Base-by-base conservation (phyloP, 1,284 basidiomycete species). In the Waitea zeae region DNA sequence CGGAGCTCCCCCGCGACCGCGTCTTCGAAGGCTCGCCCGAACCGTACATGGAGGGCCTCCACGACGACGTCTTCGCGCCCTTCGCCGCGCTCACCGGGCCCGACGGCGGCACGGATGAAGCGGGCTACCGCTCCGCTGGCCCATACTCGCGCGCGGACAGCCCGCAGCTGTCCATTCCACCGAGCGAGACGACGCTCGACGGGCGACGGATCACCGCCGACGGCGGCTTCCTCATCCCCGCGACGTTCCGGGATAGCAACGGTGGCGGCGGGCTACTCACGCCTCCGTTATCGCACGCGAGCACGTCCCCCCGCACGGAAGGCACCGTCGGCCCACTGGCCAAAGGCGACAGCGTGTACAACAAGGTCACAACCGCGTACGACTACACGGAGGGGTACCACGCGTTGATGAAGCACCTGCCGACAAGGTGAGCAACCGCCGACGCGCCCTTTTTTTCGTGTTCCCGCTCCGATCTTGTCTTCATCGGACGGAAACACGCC, bases 341-440 rank as follows among this genome's bases (percentile, higher is more conserved):
- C 29, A 11, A 7, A 14, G 29, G 9, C 15, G 29, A 14, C 17
- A 19, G 59, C 40, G 80, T 88, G 40, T 80, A 86, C 46, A 64
- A 71, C 44, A 67, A 65, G 36, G 70, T 90, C 24, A 79, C 72
- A n/a, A 66, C 70, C 47, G 77, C 83, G 7, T 90, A 87, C 50
- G 84, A 89, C 50, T 93, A 93, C 49, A 90, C 86, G 12, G 79
- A 92, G 56, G 86, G 87, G 14, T 95, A 93, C 52, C 90, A 93
- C 52, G 82, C 82, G 51, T 61, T 95, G 46, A 93, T 95, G 83
- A 83, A 87, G 56, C 82, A 88, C 53, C 62, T 95, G 36, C 79
- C 79, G 32, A 70, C 68, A 45, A 71, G 84, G 83, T 89, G 53
- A 53, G 73, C 72, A n/a, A n/a, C n/a, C n/a, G n/a, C n/a, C n/a